phyloP scores from a whole-genome alignment of 768 basidiomycete genomes.

The Phlegmacium glaucopus region DNA sequence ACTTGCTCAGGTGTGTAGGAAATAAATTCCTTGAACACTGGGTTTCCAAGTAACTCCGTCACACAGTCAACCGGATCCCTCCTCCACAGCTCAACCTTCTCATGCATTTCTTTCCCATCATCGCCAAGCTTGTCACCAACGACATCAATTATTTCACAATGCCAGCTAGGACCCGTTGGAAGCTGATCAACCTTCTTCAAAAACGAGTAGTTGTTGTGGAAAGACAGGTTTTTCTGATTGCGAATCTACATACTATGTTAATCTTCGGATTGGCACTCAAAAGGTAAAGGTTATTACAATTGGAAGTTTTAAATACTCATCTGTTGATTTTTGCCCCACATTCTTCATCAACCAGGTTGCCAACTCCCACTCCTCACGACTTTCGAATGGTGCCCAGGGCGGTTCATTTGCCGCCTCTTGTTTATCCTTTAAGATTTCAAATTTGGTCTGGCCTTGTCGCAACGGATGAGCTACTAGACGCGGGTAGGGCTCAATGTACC shows the following conservation, averaged over 20 bases:
- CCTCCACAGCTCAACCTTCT: constrained; percentile 26
- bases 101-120: constrained; percentile 2
- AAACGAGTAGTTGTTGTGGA: background rate
- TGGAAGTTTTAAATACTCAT: background rate
- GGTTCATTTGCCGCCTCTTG: too few relatives aligned
- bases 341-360: too few relatives aligned
- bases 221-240: background rate
- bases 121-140: background rate
- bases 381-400: too few relatives aligned
- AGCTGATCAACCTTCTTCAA: background rate
- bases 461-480: too few relatives aligned
- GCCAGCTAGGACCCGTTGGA: background rate
- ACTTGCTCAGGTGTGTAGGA: constrained; percentile 33
- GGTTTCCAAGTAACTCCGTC: constrained; percentile 28
- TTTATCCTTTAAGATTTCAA: too few relatives aligned
- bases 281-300: background rate
- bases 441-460: too few relatives aligned
- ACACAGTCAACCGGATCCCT: constrained; percentile 35
- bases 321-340: too few relatives aligned
- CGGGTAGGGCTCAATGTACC: too few relatives aligned
- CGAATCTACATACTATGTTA: background rate
- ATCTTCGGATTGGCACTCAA: background rate
- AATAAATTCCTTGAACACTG: constrained; percentile 26
- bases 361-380: too few relatives aligned
- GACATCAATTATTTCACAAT: background rate